phyloP scores from a whole-genome alignment of 2,329 filamentous ascomycete species.

The Verruconis gallopava region DNA sequence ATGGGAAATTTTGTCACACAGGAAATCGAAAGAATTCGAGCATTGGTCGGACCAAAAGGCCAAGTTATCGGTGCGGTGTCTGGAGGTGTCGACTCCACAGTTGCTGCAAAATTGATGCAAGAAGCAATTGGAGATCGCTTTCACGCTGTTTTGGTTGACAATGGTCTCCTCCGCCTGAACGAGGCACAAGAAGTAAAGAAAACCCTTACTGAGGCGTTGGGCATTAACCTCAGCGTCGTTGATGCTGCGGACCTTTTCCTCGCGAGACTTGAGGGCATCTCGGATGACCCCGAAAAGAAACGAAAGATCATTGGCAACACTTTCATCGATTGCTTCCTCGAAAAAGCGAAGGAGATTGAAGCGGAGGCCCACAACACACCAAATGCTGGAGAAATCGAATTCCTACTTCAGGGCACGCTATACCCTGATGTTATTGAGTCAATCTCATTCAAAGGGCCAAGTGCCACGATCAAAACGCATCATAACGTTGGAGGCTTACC shows the following conservation, averaged over 20 bases:
- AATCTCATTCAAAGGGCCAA: constrained; percentile 61
- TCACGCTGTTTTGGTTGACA: constrained; percentile 75
- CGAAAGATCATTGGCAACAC: constrained; percentile 78
- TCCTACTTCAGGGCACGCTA: constrained; percentile 76
- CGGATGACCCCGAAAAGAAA: constrained; percentile 69
- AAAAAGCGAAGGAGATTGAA: constrained; percentile 63
- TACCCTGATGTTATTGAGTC: constrained; percentile 64
- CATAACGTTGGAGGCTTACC: constrained; percentile 61
- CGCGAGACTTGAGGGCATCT: constrained; percentile 58
- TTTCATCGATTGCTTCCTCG: constrained; percentile 74
- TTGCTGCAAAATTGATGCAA: constrained; percentile 74
- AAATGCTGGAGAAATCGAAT: constrained; percentile 65
- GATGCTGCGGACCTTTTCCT: constrained; percentile 71
- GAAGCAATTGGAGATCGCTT: constrained; percentile 79
- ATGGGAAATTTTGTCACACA: constrained; percentile 75
- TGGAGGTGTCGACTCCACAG: constrained; percentile 82
- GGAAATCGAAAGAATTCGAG: constrained; percentile 68
- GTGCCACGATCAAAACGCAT: constrained; percentile 60
- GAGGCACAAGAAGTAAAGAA: constrained; percentile 74
- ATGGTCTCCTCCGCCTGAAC: constrained; percentile 71
- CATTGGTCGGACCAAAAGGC: constrained; percentile 65
- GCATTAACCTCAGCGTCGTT: constrained; percentile 81
- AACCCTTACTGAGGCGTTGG: constrained; percentile 63
- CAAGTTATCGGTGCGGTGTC: constrained; percentile 72
- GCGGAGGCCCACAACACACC: constrained; percentile 52